Evolutionary conservation across 345 rosid genomes (phyloP).

Genomic region (Eucalyptus erythrocorys): DNA sequence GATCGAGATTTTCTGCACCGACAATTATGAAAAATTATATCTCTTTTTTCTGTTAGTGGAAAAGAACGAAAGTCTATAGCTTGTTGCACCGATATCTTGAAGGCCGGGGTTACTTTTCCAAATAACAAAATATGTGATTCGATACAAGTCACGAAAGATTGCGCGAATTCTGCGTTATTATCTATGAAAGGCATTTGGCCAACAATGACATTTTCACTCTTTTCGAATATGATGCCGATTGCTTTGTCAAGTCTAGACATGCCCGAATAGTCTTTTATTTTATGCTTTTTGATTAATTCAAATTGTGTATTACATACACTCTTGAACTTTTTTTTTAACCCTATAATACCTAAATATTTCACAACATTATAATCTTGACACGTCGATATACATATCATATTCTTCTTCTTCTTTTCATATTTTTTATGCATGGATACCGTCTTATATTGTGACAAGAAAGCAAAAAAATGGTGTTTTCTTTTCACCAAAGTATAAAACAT

Average conservation of each 20-base stretch:
- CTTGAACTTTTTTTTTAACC: not conserved
- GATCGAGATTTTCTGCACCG: not conserved
- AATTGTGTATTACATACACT: not conserved
- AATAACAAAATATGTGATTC: not conserved
- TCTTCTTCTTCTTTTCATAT: not conserved
- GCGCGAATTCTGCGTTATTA: not conserved
- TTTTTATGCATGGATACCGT: not conserved
- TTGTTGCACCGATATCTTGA: not conserved
- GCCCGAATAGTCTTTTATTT: not conserved
- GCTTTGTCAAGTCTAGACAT: not conserved
- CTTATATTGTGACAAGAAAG: not conserved
- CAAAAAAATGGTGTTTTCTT: not conserved
- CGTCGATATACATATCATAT: not conserved
- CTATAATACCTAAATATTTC: not conserved
- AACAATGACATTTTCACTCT: not conserved
- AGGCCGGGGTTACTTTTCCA: not conserved
- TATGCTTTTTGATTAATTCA: not conserved
- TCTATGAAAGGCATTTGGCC: not conserved
- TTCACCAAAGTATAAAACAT: accelerated
- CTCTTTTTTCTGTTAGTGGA: not conserved
- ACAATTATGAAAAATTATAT: not conserved
- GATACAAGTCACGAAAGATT: accelerated
- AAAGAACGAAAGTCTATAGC: not conserved
- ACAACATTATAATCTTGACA: too few species aligned
- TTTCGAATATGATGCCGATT: not conserved